These are phyloP conservation scores for Sporodiniella umbellata DNA, from an alignment of 371 early-diverging fungal genomes.

Conservation along the genomic window DNA sequence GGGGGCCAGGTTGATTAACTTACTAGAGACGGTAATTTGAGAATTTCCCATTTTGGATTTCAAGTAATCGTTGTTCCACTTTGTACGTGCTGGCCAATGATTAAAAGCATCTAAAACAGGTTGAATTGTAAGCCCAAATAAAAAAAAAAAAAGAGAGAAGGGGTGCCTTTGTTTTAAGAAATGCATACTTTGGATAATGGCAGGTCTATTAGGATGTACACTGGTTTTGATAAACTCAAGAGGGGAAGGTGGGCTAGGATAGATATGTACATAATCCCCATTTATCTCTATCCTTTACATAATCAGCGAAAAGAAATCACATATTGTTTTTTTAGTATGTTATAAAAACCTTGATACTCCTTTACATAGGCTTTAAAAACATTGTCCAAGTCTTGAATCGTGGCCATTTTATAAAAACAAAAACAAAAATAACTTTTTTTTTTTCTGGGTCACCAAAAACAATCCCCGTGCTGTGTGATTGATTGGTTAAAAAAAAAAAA, in stretches of 20 bases:
- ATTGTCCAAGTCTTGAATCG: constrained; percentile 17
- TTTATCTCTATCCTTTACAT: constrained; percentile 31
- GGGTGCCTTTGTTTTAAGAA: constrained; percentile 32
- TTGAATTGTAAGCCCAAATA: not conserved
- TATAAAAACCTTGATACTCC: constrained; percentile 48
- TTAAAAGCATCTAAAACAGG: constrained; percentile 25
- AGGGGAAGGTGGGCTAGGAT: constrained; percentile 31
- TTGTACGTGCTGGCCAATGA: constrained; percentile 60
- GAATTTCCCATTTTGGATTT: constrained; percentile 38
- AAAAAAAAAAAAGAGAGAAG: too few species aligned
- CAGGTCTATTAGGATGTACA: constrained; percentile 45
- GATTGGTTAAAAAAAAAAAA: constrained; percentile 1
- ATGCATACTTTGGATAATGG: too few species aligned
- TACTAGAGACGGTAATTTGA: constrained; percentile 62
- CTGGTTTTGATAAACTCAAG: constrained; percentile 39
- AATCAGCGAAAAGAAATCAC: not conserved
- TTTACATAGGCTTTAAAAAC: constrained; percentile 25
- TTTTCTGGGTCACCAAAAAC: too few species aligned
- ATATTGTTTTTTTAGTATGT: too few species aligned
- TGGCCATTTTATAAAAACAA: not conserved
- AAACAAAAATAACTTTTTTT: too few species aligned
- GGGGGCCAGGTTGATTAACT: not conserved
- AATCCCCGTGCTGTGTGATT: too few species aligned
- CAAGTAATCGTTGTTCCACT: constrained; percentile 67
- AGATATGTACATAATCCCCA: constrained; percentile 27